A percentile compares a stretch with the other conserved stretches of the same genome.
Conservation (phyloP, 2,329 filamentous ascomycete genomes). For the Penicillium sp. region DNA sequence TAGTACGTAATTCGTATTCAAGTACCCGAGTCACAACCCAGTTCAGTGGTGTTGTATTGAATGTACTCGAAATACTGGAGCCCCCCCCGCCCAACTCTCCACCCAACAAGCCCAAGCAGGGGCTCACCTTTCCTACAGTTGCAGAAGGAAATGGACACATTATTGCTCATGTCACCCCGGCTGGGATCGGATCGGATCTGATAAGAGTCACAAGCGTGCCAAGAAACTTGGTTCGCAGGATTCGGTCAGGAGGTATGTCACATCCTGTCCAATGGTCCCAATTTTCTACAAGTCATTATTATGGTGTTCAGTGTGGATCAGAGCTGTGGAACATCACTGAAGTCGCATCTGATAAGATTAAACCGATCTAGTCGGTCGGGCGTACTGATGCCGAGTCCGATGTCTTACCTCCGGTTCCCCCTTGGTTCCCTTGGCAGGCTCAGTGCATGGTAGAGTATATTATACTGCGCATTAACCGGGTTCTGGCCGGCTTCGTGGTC, state of each 20-base stretch:
- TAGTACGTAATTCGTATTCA: neutral
- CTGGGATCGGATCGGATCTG: conserved; percentile 14
- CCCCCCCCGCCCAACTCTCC: neutral
- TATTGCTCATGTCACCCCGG: neutral
- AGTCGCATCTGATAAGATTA: conserved; percentile 26
- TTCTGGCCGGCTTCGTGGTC: neutral
- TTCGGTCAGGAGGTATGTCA: neutral
- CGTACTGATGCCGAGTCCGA: neutral
- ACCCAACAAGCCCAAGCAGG: neutral
- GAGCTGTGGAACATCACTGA: conserved; percentile 8
- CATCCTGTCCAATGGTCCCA: neutral
- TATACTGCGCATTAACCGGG: neutral
- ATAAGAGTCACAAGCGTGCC: conserved; percentile 9
- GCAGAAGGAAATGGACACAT: no score
- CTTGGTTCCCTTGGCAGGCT: neutral
- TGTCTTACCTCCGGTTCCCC: neutral
- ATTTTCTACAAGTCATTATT: neutral
- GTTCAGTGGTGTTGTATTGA: neutral
- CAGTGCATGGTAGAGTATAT: neutral
- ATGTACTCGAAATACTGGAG: neutral
- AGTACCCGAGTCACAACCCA: neutral
- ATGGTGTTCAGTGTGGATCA: neutral
- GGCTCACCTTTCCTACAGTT: no score
- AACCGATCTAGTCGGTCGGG: neutral
- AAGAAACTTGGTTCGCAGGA: neutral